phyloP scores from a whole-genome alignment of 164 flowering plant genomes.

The Kalanchoe fedtschenkoi region DNA sequence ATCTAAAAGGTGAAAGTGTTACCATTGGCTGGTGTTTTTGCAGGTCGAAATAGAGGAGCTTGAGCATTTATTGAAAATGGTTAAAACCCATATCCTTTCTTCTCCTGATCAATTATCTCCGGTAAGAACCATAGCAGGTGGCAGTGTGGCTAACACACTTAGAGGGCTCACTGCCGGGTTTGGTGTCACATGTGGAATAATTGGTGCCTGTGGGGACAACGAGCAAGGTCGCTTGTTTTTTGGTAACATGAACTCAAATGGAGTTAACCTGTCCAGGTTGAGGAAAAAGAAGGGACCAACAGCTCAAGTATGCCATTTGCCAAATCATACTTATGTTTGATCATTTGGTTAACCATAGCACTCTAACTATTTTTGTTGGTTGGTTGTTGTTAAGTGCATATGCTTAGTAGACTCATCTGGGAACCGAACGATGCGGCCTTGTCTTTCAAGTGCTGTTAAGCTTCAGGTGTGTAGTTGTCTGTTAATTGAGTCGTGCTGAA shows the following conservation, averaged over 20 bases:
- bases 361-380: not conserved
- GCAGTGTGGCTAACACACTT: constrained; percentile 88
- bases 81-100: constrained; percentile 42
- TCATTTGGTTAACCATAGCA: not conserved
- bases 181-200: constrained; percentile 62
- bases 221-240: constrained; percentile 68
- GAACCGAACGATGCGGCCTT: constrained; percentile 94
- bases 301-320: constrained; percentile 42
- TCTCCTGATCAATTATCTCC: constrained; percentile 33
- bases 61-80: constrained; percentile 48
- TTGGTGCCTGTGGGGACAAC: constrained; percentile 91
- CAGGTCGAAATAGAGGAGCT: constrained; percentile 73
- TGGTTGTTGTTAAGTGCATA: constrained; percentile 50
- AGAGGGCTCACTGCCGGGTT: constrained; percentile 80
- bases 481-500: no score
- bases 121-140: constrained; percentile 73
- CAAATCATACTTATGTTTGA: not conserved
- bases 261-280: constrained; percentile 59
- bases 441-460: constrained; percentile 72
- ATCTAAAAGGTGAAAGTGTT: no score
- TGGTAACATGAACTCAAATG: constrained; percentile 50
- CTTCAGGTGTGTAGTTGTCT: constrained; percentile 52
- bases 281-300: constrained; percentile 69
- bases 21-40: not conserved
- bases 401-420: constrained; percentile 88